A percentile compares a stretch with the other conserved stretches of the same genome.
Conservation (phyloP, 2,329 filamentous ascomycete genomes). For the Aurifilum marmelostoma region DNA sequence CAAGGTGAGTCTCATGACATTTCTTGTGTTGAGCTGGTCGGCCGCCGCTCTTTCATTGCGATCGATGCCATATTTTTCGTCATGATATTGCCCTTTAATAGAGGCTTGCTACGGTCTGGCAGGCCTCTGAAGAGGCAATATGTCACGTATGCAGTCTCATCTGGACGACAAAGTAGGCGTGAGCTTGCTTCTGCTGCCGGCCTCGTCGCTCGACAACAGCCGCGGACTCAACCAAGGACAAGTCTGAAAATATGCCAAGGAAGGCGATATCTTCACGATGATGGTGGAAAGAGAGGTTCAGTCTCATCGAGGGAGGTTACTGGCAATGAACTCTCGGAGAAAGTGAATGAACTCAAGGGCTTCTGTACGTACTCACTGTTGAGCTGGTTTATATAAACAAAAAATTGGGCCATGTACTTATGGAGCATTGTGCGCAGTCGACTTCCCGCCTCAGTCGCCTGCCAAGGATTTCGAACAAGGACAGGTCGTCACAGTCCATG, state of each 20-base stretch:
- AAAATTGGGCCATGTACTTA: not conserved
- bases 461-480: conserved; percentile 36
- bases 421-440: conserved; percentile 35
- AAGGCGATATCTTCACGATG: conserved; percentile 8
- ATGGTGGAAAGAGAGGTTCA: not conserved
- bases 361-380: conserved; percentile 8
- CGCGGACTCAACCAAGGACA: not conserved
- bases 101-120: conserved; percentile 17
- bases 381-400: conserved; percentile 46
- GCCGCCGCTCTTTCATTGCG: conserved; percentile 6
- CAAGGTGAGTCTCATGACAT: conserved; percentile 15
- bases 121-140: conserved; percentile 14
- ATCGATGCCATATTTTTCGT: not conserved
- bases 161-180: conserved; percentile 1
- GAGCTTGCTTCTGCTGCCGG: conserved; percentile 13
- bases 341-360: conserved; percentile 32
- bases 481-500: conserved; percentile 60
- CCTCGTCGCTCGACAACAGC: conserved; percentile 5
- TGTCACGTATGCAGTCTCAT: not conserved
- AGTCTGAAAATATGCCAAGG: not conserved
- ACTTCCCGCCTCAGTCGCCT: conserved; percentile 37
- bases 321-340: not conserved
- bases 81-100: conserved; percentile 23
- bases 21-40: not conserved
- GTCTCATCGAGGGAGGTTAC: not conserved